Conservation (phyloP, 192 early-diverging fungal species). For the Coemansia asiatica region DNA sequence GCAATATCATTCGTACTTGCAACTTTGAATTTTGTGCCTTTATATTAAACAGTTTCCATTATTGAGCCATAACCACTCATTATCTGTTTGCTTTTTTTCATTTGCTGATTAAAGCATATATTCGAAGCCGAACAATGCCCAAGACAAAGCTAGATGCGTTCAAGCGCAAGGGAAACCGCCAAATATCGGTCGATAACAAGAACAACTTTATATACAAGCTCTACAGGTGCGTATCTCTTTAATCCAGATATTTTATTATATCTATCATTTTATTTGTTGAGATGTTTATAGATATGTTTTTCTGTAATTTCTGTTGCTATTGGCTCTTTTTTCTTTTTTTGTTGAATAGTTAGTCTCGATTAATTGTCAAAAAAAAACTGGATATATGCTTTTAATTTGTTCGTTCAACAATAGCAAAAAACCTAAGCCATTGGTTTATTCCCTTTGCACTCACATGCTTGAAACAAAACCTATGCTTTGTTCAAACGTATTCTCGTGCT, state of each 20-base stretch:
- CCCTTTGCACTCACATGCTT: not conserved
- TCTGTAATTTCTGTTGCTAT: not conserved
- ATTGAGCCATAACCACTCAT: too few relatives aligned
- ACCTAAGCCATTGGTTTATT: not conserved
- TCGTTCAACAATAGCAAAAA: not conserved
- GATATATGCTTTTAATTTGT: not conserved
- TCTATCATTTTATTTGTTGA: not conserved
- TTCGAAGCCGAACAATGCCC: not conserved
- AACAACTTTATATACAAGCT: conserved; percentile 32
- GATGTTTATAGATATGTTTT: not conserved
- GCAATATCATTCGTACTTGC: not conserved
- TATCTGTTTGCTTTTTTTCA: not conserved
- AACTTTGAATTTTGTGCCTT: not conserved
- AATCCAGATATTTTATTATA: not conserved
- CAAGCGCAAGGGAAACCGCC: conserved; percentile 2
- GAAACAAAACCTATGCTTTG: not conserved
- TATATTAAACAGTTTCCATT: not conserved
- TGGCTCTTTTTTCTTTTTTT: not conserved
- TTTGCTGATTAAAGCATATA: not conserved
- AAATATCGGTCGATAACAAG: conserved; percentile 8
- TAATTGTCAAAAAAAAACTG: too few relatives aligned
- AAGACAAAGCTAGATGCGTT: not conserved
- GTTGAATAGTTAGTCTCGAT: too few relatives aligned
- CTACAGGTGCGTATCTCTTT: conserved; percentile 16
- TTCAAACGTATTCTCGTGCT: not conserved